Evolutionary conservation across 108 stramenopile species (phyloP).

Genomic region (Cylindrotheca fusiformis): DNA sequence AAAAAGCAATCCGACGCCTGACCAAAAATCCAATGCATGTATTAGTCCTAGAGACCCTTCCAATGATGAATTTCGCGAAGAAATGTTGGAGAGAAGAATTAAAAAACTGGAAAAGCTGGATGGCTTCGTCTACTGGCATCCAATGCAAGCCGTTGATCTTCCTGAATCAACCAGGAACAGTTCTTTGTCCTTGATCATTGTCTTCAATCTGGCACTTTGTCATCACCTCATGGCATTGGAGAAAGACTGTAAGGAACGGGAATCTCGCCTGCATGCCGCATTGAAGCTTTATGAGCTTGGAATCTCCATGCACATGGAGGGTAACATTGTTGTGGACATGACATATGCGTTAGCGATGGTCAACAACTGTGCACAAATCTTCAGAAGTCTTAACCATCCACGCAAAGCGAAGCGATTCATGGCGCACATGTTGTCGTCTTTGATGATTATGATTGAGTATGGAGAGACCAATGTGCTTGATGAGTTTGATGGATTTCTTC

Average conservation of each 20-base stretch:
- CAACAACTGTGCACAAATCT: slow-evolving; percentile 11
- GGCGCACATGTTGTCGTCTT: slow-evolving; percentile 3
- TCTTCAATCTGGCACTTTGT: slow-evolving; percentile 7
- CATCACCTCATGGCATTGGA: slow-evolving; percentile 11
- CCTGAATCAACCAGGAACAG: not conserved
- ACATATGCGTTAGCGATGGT: slow-evolving; percentile 8
- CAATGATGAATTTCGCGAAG: not conserved
- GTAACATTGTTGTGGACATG: not conserved
- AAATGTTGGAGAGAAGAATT: not conserved
- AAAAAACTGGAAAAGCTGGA: not conserved
- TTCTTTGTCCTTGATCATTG: not conserved
- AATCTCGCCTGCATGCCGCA: not conserved
- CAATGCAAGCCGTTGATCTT: slow-evolving; percentile 1
- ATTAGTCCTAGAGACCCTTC: not conserved
- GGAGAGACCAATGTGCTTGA: slow-evolving; percentile 1
- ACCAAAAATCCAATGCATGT: not conserved
- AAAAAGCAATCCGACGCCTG: not conserved
- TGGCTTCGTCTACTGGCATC: slow-evolving; percentile 1
- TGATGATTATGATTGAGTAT: slow-evolving; percentile 1
- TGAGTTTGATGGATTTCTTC: slow-evolving; percentile 8
- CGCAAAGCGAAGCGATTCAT: not conserved
- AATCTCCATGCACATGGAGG: slow-evolving; percentile 6
- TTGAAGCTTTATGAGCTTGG: not conserved
- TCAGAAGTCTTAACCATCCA: not conserved
- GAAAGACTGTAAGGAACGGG: not conserved